Conservation (phyloP, 2,329 filamentous ascomycete genomes). For the Macrophomina pseudophaseolina region DNA sequence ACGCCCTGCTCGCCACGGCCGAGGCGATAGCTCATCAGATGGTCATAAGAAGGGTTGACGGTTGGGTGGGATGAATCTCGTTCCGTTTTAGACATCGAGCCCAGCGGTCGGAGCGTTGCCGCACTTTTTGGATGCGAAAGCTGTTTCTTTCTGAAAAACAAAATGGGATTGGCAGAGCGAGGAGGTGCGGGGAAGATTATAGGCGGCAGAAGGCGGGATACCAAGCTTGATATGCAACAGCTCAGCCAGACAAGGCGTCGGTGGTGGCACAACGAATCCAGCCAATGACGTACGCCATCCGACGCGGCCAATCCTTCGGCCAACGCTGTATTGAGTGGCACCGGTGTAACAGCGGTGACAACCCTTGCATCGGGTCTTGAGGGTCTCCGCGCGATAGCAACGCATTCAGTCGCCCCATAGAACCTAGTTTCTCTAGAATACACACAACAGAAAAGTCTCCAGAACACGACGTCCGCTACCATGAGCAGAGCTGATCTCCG, state of each 20-base stretch:
- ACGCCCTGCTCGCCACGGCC: conserved; percentile 66
- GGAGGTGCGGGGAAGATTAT: too few relatives aligned
- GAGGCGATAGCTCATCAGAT: conserved; percentile 61
- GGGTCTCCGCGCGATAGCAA: background rate
- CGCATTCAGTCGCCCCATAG: too few relatives aligned
- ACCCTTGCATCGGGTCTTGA: background rate
- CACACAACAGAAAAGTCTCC: background rate
- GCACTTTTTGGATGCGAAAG: too few relatives aligned
- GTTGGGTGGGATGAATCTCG: background rate
- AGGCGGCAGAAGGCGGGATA: background rate
- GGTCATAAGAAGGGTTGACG: conserved; percentile 32
- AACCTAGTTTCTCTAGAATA: too few relatives aligned
- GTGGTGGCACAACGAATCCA: conserved; percentile 5
- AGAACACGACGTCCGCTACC: background rate
- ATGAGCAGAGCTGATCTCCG: background rate
- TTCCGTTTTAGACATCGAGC: background rate
- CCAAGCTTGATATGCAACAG: background rate
- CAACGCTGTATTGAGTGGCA: background rate
- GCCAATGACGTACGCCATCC: conserved; percentile 20
- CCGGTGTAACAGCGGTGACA: background rate
- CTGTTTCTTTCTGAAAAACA: too few relatives aligned
- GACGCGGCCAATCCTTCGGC: background rate
- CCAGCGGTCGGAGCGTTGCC: too few relatives aligned
- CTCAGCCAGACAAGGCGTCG: background rate
- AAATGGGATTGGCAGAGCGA: too few relatives aligned